Percentiles rank a stretch among this genome's conserved stretches.
Evolutionary conservation across 2,329 filamentous ascomycete species (phyloP).

Genomic region (Cercospora janseana): DNA sequence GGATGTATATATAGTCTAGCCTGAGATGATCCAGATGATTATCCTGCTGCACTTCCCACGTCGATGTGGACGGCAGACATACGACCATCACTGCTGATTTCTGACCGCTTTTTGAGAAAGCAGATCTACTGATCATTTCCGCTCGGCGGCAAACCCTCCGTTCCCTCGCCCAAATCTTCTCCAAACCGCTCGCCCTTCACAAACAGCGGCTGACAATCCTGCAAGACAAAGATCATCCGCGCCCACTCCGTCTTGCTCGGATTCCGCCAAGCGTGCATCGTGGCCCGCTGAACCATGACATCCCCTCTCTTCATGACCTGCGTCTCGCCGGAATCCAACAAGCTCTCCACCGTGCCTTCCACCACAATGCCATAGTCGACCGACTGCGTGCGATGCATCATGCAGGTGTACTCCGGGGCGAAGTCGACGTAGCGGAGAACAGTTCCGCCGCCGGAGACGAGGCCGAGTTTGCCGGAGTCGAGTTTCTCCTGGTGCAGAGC

Average conservation of each 20-base stretch:
- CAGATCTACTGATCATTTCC: slow-evolving; percentile 23
- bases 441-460: slow-evolving; percentile 51
- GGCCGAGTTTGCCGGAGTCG: slow-evolving; percentile 45
- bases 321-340: slow-evolving; percentile 38
- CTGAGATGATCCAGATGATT: too few relatives aligned
- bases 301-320: slow-evolving; percentile 39
- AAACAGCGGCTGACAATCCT: slow-evolving; percentile 33
- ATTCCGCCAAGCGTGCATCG: slow-evolving; percentile 41
- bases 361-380: slow-evolving; percentile 42
- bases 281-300: slow-evolving; percentile 42
- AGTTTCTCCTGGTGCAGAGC: slow-evolving; percentile 47
- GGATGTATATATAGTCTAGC: neutral
- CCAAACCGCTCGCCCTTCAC: slow-evolving; percentile 33
- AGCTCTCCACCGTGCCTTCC: slow-evolving; percentile 37
- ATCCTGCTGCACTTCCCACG: too few relatives aligned
- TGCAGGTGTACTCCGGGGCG: slow-evolving; percentile 36
- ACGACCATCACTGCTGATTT: neutral
- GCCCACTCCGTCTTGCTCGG: slow-evolving; percentile 35
- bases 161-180: slow-evolving; percentile 33
- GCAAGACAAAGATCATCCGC: slow-evolving; percentile 39
- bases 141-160: slow-evolving; percentile 21
- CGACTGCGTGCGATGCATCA: slow-evolving; percentile 41
- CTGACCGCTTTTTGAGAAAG: too few relatives aligned
- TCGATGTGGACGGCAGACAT: too few relatives aligned
- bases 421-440: slow-evolving; percentile 46